Conservation (phyloP, 2,329 filamentous ascomycete genomes). For the Neonectria coccinea region DNA sequence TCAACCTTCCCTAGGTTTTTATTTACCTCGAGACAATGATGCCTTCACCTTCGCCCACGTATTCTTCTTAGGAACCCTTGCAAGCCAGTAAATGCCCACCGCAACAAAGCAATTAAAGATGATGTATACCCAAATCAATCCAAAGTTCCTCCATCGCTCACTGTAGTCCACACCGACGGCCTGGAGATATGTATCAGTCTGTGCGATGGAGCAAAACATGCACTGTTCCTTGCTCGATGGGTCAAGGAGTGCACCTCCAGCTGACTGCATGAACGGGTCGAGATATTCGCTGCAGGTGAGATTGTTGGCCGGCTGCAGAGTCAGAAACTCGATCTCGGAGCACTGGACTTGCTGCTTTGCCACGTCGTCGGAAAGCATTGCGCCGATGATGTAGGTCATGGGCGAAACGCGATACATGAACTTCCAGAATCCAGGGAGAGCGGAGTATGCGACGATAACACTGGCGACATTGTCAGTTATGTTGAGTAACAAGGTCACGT, state of each 20-base stretch:
- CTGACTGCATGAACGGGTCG: conserved; percentile 51
- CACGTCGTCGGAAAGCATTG: conserved; percentile 59
- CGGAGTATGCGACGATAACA: conserved; percentile 67
- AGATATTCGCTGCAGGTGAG: conserved; percentile 65
- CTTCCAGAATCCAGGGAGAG: conserved; percentile 75
- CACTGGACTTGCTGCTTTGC: conserved; percentile 35
- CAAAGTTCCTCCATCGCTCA: conserved; percentile 65
- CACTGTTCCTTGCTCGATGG: conserved; percentile 56
- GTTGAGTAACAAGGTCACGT: background rate
- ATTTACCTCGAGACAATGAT: background rate
- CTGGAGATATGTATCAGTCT: conserved; percentile 52
- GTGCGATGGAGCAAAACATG: conserved; percentile 53
- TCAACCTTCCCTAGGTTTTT: background rate
- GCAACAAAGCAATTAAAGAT: conserved; percentile 61
- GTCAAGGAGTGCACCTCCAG: conserved; percentile 62
- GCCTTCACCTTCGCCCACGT: conserved; percentile 12
- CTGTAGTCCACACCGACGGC: conserved; percentile 56
- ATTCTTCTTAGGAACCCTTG: conserved; percentile 44
- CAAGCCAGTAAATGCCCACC: conserved; percentile 59
- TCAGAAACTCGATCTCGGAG: conserved; percentile 57
- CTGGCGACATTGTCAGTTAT: conserved; percentile 44
- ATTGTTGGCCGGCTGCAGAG: conserved; percentile 65
- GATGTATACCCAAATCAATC: conserved; percentile 64
- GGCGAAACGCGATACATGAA: conserved; percentile 76
- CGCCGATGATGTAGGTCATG: conserved; percentile 74